Conservation (phyloP, 2,329 filamentous ascomycete species). For the Paraphaeosphaeria minitans region DNA sequence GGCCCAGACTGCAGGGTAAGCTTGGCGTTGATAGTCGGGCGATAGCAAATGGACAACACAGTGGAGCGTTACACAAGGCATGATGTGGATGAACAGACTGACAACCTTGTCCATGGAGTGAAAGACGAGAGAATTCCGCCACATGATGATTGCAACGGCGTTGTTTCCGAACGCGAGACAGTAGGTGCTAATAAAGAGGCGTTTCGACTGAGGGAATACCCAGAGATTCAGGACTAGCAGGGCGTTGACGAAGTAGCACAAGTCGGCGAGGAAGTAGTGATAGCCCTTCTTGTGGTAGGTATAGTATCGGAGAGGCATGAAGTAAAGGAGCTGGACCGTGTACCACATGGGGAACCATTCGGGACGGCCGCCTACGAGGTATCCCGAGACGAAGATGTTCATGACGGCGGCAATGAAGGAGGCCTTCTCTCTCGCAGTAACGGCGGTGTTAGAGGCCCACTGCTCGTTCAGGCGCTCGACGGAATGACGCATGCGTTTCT, state of each 20-base stretch:
- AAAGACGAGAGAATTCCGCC: slow-evolving; percentile 97
- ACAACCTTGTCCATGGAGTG: slow-evolving; percentile 98
- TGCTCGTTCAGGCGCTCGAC: slow-evolving; percentile 84
- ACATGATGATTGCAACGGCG: slow-evolving; percentile 97
- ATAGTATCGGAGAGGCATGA: slow-evolving; percentile 95
- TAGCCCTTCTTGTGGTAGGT: slow-evolving; percentile 90
- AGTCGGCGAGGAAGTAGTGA: slow-evolving; percentile 88
- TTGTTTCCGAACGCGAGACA: slow-evolving; percentile 97
- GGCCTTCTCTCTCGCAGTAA: slow-evolving; percentile 89
- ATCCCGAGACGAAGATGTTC: slow-evolving; percentile 97
- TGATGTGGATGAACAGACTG: slow-evolving; percentile 98
- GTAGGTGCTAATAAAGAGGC: slow-evolving; percentile 88
- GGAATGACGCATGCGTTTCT: slow-evolving; percentile 80
- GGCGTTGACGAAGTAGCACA: slow-evolving; percentile 98
- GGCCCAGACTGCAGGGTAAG: slow-evolving; percentile 83
- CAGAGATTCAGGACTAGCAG: slow-evolving; percentile 82
- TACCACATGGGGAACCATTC: slow-evolving; percentile 94
- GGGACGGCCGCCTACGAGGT: slow-evolving; percentile 84
- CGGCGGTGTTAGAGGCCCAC: slow-evolving; percentile 88
- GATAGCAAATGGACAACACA: slow-evolving; percentile 85
- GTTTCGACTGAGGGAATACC: slow-evolving; percentile 87
- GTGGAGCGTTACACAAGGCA: slow-evolving; percentile 94
- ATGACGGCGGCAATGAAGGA: slow-evolving; percentile 95
- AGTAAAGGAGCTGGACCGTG: slow-evolving; percentile 83
- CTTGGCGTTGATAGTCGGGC: slow-evolving; percentile 65